Conservation (phyloP, 805 yeast species). For the Zygosaccharomyces bailii region DNA sequence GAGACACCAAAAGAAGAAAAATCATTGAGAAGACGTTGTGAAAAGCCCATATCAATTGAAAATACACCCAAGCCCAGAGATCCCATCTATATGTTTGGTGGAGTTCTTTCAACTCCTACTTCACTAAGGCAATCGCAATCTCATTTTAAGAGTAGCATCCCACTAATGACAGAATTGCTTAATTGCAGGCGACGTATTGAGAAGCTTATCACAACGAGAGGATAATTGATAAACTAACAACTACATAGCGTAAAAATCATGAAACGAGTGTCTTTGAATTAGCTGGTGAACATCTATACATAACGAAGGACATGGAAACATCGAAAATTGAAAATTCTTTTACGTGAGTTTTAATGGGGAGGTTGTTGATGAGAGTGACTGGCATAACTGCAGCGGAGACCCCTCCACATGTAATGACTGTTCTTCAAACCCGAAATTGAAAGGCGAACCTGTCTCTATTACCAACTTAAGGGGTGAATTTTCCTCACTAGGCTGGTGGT, state of each 20-base stretch:
- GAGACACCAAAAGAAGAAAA: conserved; percentile 2
- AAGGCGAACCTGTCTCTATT: background rate
- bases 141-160: conserved; percentile 26
- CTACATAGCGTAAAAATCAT: background rate
- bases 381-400: background rate
- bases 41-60: conserved; percentile 5
- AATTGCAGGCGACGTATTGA: conserved; percentile 21
- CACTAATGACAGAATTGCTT: conserved; percentile 22
- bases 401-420: conserved; percentile 4
- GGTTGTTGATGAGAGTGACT: conserved; percentile 2
- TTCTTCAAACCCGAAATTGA: background rate
- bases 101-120: conserved; percentile 26
- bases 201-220: conserved; percentile 4
- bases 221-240: background rate
- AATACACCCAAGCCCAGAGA: conserved; percentile 14
- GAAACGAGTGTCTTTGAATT: conserved; percentile 8
- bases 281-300: conserved; percentile 6
- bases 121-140: conserved; percentile 29
- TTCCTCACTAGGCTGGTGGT: conserved; percentile 27
- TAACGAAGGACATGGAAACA: conserved; percentile 2
- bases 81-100: conserved; percentile 35
- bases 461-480: conserved; percentile 19
- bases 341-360: conserved; percentile 4
- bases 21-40: conserved; percentile 9
- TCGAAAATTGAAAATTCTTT: background rate